phyloP scores from a whole-genome alignment of 1,284 basidiomycete species.

The Leucoagaricus sp. region DNA sequence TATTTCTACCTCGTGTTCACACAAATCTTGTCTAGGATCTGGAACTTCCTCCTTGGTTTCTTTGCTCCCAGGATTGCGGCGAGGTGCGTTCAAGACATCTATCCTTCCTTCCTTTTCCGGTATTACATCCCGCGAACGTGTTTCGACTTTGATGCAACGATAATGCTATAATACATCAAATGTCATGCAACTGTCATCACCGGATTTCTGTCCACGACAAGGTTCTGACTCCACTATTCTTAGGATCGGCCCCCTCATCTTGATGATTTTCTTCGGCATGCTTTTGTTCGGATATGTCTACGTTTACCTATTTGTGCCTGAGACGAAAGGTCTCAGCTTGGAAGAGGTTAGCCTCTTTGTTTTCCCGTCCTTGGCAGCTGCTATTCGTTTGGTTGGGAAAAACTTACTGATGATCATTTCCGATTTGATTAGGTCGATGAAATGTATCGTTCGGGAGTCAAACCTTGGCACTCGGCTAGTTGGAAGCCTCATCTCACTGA shows the following conservation, averaged over 20 bases:
- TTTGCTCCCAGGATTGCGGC: conserved; percentile 68
- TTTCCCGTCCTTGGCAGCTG: background rate
- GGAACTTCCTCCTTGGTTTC: conserved; percentile 77
- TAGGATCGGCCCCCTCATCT: conserved; percentile 75
- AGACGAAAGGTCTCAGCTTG: conserved; percentile 73
- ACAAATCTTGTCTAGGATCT: conserved; percentile 50
- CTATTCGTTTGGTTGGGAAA: no score
- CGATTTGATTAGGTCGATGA: conserved; percentile 57
- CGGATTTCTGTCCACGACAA: background rate
- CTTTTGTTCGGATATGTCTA: conserved; percentile 69
- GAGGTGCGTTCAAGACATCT: conserved; percentile 33
- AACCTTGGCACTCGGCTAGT: conserved; percentile 61
- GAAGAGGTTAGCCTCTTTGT: conserved; percentile 57
- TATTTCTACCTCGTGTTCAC: background rate
- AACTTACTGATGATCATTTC: conserved; percentile 2
- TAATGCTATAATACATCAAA: background rate
- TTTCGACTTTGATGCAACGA: background rate
- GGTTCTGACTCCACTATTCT: background rate
- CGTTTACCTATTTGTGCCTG: conserved; percentile 73
- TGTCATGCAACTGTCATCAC: background rate
- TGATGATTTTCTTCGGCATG: conserved; percentile 78
- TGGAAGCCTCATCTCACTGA: conserved; percentile 58
- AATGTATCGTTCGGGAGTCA: conserved; percentile 64
- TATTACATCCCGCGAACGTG: background rate
- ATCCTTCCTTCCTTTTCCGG: background rate